Evolutionary conservation across 73 alveolate species (phyloP).

Genomic region (Strombidium stylifer): DNA sequence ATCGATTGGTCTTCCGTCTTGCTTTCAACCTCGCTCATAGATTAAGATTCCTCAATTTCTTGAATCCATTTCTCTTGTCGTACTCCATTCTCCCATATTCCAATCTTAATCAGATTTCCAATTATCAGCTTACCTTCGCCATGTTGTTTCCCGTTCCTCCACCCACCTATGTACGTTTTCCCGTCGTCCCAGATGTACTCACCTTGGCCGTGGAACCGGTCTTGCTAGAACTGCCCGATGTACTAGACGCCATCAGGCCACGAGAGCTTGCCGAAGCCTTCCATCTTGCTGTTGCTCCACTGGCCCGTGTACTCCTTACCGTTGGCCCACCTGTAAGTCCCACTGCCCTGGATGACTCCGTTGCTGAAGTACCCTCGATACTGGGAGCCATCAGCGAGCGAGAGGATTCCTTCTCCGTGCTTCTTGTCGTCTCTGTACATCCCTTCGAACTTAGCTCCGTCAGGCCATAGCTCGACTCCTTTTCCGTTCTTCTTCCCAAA

Average conservation of each 20-base stretch:
- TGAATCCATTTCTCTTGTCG: too few relatives aligned
- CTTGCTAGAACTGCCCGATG: too few relatives aligned
- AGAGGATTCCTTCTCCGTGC: constrained; percentile 52
- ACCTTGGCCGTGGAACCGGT: too few relatives aligned
- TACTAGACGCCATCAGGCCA: too few relatives aligned
- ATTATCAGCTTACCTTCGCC: too few relatives aligned
- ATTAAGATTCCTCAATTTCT: too few relatives aligned
- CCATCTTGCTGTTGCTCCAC: constrained; percentile 14
- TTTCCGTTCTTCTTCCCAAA: constrained; percentile 55
- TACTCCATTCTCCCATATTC: too few relatives aligned
- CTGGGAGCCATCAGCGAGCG: constrained; percentile 67
- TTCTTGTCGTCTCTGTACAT: constrained; percentile 50
- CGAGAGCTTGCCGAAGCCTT: constrained; percentile 13
- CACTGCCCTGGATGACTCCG: constrained; percentile 55
- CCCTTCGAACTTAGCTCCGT: constrained; percentile 51
- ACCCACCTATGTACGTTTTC: background rate
- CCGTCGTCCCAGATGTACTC: too few relatives aligned
- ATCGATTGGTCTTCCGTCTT: too few relatives aligned
- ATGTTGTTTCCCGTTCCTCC: constrained; percentile 7
- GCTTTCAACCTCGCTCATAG: too few relatives aligned
- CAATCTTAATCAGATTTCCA: too few relatives aligned
- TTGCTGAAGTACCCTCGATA: constrained; percentile 66
- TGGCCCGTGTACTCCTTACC: constrained; percentile 31
- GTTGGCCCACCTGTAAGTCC: constrained; percentile 45
- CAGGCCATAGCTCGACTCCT: constrained; percentile 38